Evolutionary conservation across 2,329 filamentous ascomycete genomes (phyloP), one percentile per base, ranked within the genome.

Genomic region (Fusarium tjaetaba): DNA sequence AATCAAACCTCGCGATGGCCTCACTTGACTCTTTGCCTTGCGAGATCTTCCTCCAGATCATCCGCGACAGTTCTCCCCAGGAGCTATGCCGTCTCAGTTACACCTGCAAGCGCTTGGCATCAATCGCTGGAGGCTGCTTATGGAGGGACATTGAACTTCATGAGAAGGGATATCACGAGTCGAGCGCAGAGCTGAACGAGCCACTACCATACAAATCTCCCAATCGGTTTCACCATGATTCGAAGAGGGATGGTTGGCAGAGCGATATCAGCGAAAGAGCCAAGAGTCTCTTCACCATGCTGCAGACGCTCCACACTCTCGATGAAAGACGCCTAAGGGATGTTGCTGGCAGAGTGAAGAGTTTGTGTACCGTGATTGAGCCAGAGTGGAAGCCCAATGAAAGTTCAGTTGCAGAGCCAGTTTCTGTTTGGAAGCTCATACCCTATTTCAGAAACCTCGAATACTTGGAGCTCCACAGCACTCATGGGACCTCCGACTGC

Each of bases 91-190:
- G n/a, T 16, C 39, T 75, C 5, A 64, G 15, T 9, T 48, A 46
- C 5, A 61, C 49, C 2, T 74, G 64, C n/a, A 72, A 38, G 20
- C 41, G 51, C 6, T 22, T 72, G 7, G 60, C 38, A 11, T 13
- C n/a, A 5, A 8, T 74, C 4, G 53, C 59, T 1, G 28, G 46
- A 10, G n/a, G 43, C 2, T 38, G 38, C 2, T 6, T 76, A 11
- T 74, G 73, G 73, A 24, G 15, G 7, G 53, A 65, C 5, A 71
- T 76, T 11, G 71, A 76, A 16, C 42, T 76, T 11, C 74, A 76
- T 20, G 45, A 52, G 10, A 30, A 16, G 2, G 63, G 65, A 5
- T 73, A 75, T 22, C 71, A 76, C 9, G 62, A 68, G 16, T 74
- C 71, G 2, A 55, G 60, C 5, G 55, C 32, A 4, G 73, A 74